phyloP scores from a whole-genome alignment of 257 asterid genomes.

The Rubia yunnanensis region DNA sequence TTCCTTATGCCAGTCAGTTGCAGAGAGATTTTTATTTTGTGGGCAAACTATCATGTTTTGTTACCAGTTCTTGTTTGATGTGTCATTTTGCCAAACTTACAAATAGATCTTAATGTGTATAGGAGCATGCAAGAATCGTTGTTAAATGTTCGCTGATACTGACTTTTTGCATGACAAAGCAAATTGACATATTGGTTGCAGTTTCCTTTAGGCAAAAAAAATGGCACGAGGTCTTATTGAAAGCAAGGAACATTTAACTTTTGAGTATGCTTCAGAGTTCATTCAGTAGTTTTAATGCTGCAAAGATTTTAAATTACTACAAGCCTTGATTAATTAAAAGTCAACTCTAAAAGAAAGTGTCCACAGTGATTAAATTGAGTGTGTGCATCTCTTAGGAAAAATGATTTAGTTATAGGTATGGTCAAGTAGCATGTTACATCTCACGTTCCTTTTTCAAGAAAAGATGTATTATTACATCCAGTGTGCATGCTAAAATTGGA shows the following conservation, averaged over 20 bases:
- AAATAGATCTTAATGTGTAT: neutral
- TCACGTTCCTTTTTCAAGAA: neutral
- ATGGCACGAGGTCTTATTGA: neutral
- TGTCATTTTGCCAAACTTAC: neutral
- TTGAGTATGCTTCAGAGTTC: neutral
- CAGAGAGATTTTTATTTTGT: neutral
- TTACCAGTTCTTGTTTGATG: neutral
- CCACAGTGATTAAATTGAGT: neutral
- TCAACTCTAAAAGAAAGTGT: neutral
- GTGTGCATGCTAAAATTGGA: neutral
- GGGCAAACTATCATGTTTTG: neutral
- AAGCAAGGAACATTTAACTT: neutral
- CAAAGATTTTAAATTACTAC: neutral
- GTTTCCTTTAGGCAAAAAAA: neutral
- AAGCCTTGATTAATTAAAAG: neutral
- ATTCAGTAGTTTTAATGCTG: neutral
- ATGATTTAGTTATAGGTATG: neutral
- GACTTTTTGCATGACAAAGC: neutral
- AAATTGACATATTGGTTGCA: neutral
- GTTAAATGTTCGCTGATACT: neutral
- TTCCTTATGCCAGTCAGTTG: neutral
- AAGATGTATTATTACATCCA: neutral
- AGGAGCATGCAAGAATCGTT: neutral
- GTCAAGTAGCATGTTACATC: too few relatives aligned
- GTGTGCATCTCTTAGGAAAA: neutral